Percentiles rank a stretch among this genome's conserved stretches.
These are phyloP conservation scores for Dictyostelium purpureum DNA, from an alignment of 78 protist species.

Conservation along the genomic window DNA sequence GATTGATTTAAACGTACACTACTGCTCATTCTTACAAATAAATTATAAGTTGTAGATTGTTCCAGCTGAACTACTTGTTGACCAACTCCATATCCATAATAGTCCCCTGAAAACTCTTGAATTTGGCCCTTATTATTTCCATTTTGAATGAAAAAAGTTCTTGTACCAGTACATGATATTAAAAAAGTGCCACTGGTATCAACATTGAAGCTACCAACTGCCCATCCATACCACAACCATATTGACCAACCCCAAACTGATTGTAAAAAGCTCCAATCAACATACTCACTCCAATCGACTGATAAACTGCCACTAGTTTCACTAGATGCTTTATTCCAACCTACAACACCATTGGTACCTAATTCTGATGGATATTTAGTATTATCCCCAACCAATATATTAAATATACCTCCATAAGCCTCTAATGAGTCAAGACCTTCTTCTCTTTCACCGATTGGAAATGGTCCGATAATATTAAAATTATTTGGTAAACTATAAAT, in stretches of 20 bases:
- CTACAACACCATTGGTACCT: constrained; percentile 25
- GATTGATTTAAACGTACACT: constrained; percentile 34
- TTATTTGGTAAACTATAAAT: constrained; percentile 4
- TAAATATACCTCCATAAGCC: constrained; percentile 48
- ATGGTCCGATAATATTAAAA: constrained; percentile 41
- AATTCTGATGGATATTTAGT: constrained; percentile 65
- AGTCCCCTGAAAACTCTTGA: constrained; percentile 37
- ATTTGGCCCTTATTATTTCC: not conserved
- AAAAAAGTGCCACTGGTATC: not conserved
- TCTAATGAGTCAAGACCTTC: constrained; percentile 25
- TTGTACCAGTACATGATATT: constrained; percentile 9
- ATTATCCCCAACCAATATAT: constrained; percentile 13
- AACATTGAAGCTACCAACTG: not conserved
- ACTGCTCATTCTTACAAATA: constrained; percentile 26
- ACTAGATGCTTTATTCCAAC: constrained; percentile 7
- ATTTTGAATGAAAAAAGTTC: constrained; percentile 5
- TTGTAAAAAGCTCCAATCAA: constrained; percentile 40
- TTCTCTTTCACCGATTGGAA: constrained; percentile 61
- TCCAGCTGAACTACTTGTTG: constrained; percentile 1
- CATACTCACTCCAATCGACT: not conserved
- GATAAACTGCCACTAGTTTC: not conserved
- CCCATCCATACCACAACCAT: constrained; percentile 75
- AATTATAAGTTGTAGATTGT: not conserved
- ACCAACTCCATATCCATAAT: constrained; percentile 45
- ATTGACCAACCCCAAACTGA: constrained; percentile 37